Base-by-base conservation (phyloP, 306 rosid species). In the Acmispon strigosus region DNA sequence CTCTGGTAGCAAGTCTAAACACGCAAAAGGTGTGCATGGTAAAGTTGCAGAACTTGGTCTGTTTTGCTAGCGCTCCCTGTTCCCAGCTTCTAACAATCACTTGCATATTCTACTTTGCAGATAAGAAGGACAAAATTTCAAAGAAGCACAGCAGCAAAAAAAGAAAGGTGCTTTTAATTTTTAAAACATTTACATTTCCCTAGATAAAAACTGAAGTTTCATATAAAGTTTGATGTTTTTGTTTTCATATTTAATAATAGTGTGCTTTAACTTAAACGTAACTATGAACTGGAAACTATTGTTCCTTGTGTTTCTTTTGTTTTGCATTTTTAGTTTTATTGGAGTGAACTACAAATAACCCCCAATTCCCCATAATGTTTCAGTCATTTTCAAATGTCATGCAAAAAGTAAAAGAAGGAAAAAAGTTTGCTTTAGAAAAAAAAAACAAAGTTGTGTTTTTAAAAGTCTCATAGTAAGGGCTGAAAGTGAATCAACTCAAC, bases 71-170 rank as follows among this genome's bases (percentile, higher is more conserved):
- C 32, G 52, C 20, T 53, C 36, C 54, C 59, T 6, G 39, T 34
- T 48, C 50, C 58, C 11, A 54, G 52, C 36, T 77, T 69, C 78
- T 71, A 65, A 80, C 66, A 39, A 51, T 37, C 42, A 63, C 19
- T 29, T 75, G 47, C 64, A 5, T 58, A 41, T 77, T 78, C 32
- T 58, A 37, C 60, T 16, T 66, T 78, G 80, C 96, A 91, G 99
- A 86, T 70, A 91, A 80, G 88, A 90, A 73, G 85, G 89, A 84
- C 78, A 89, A 62, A 87, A 86, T 81, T 80, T 49, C 85, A 36
- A 95, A 91, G 96, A 95, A 95, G 77, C 97, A 84, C 78, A 82
- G 92, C 89, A 84, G 88, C 87, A 94, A 75, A 86, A 91, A 85
- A 86, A 80, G 92, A 83, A 94, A 89, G 97, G 97, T 94, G 80